Conservation (phyloP, 495 filamentous ascomycete genomes). For the Astrothelium subdiscretum region DNA sequence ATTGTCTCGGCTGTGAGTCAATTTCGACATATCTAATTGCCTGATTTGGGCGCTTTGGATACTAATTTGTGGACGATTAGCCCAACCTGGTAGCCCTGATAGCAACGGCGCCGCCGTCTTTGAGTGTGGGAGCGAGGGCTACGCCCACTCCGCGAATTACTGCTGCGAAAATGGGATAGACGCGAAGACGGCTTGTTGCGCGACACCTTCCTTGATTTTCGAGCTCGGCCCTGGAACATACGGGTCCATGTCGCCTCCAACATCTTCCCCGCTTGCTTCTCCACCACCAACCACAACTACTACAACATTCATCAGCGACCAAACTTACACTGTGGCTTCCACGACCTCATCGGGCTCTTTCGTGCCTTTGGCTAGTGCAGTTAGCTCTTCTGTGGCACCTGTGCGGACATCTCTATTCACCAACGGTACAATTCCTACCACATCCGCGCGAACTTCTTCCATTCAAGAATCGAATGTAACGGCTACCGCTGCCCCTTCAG, state of each 20-base stretch:
- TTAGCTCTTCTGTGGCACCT: background rate
- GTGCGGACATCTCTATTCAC: background rate
- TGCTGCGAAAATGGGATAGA: background rate
- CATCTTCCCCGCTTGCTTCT: background rate
- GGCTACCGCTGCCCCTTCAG: background rate
- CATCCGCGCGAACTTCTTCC: background rate
- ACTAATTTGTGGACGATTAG: background rate
- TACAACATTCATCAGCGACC: background rate
- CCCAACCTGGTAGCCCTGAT: background rate
- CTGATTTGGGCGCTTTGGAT: background rate
- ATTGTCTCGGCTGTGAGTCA: background rate
- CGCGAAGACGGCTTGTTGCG: background rate
- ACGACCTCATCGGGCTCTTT: background rate
- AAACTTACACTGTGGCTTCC: background rate
- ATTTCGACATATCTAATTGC: background rate
- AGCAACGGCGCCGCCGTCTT: background rate
- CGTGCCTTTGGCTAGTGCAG: background rate
- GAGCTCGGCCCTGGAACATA: background rate
- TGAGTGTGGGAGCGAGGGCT: background rate
- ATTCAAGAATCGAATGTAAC: background rate
- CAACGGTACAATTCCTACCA: background rate
- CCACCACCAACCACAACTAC: background rate
- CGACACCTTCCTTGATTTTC: background rate
- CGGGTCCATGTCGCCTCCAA: background rate
- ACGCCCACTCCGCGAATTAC: background rate